phyloP scores from a whole-genome alignment of 2,329 filamentous ascomycete genomes.

The Fusarium begoniae region DNA sequence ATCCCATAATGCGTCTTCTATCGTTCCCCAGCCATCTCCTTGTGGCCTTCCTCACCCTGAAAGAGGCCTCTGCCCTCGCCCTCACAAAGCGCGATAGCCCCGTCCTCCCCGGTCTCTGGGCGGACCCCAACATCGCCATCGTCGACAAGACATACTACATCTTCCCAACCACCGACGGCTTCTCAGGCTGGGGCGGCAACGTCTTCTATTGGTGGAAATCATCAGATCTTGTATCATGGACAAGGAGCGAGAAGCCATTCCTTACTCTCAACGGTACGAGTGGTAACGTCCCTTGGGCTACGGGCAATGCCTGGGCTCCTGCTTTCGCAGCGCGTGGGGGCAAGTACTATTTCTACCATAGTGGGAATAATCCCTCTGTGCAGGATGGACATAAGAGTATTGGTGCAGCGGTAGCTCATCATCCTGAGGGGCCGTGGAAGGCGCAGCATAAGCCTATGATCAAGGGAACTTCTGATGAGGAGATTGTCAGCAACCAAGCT shows the following conservation, averaged over 20 bases:
- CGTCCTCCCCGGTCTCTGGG: conserved; percentile 51
- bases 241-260: conserved; percentile 51
- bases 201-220: conserved; percentile 60
- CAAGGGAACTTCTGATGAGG: conserved; percentile 55
- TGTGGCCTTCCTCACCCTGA: not conserved
- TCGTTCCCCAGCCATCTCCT: not conserved
- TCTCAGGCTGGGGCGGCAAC: conserved; percentile 55
- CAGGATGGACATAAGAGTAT: conserved; percentile 64
- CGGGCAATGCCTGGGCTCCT: conserved; percentile 73
- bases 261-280: conserved; percentile 55
- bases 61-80: not conserved
- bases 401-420: conserved; percentile 65
- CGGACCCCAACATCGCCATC: conserved; percentile 58
- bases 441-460: conserved; percentile 63
- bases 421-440: conserved; percentile 68
- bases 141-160: conserved; percentile 57
- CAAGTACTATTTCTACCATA: conserved; percentile 73
- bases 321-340: conserved; percentile 67
- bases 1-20: conserved; percentile 1
- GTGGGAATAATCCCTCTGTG: conserved; percentile 59
- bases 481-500: conserved; percentile 50
- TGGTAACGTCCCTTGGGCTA: conserved; percentile 70
- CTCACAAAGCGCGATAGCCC: conserved; percentile 44
- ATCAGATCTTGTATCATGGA: conserved; percentile 54
- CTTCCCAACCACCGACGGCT: conserved; percentile 58